Evolutionary conservation across 495 filamentous ascomycete genomes (phyloP).

Genomic region (Echria macrotheca): DNA sequence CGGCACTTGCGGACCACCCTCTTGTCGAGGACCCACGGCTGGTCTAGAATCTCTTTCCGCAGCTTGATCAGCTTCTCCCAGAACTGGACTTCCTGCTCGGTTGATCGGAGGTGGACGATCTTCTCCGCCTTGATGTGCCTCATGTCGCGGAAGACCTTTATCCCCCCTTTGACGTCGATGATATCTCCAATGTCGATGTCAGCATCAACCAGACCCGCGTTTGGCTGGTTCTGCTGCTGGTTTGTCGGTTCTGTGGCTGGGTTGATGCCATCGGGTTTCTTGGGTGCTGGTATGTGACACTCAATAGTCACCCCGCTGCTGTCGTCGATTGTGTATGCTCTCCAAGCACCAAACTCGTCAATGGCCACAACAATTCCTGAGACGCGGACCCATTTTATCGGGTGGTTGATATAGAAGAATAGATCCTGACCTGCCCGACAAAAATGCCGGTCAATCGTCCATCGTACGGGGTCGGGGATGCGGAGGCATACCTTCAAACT

Average conservation of each 20-base stretch:
- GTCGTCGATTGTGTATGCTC: constrained; percentile 74
- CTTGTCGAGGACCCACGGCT: constrained; percentile 60
- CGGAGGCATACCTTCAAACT: constrained; percentile 59
- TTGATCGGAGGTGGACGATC: constrained; percentile 51
- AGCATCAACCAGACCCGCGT: constrained; percentile 8
- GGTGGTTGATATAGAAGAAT: constrained; percentile 82
- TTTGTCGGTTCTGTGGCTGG: not conserved
- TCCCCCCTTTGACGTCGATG: constrained; percentile 71
- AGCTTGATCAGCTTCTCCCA: constrained; percentile 64
- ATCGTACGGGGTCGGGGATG: too few species aligned
- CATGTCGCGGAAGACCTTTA: constrained; percentile 55
- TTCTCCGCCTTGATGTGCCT: constrained; percentile 69
- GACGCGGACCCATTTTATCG: constrained; percentile 77
- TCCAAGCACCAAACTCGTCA: constrained; percentile 55
- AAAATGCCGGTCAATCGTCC: too few species aligned
- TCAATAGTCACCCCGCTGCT: constrained; percentile 76
- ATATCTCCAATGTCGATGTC: constrained; percentile 61
- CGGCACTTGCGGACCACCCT: constrained; percentile 51
- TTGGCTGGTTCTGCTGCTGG: constrained; percentile 1
- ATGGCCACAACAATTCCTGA: constrained; percentile 74
- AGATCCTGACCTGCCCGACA: constrained; percentile 56
- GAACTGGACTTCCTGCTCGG: constrained; percentile 72
- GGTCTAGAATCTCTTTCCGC: constrained; percentile 54
- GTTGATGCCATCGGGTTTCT: not conserved
- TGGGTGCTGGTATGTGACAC: constrained; percentile 23